A percentile compares a stretch with the other conserved stretches of the same genome.
These are phyloP conservation scores for Chrysopogon serrulatus DNA, from an alignment of 176 grass and related monocot species.

Conservation along the genomic window DNA sequence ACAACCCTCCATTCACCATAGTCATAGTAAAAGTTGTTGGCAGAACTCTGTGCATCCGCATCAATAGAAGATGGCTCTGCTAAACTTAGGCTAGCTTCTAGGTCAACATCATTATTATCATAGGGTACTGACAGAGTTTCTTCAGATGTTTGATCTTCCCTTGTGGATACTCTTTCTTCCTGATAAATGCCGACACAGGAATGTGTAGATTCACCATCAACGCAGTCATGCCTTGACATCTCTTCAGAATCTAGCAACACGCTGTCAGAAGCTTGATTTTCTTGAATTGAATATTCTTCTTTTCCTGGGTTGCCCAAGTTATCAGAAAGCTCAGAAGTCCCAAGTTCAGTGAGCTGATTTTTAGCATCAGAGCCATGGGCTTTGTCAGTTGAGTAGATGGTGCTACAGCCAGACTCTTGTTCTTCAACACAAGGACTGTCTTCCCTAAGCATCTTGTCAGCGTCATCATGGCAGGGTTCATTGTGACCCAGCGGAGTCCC, in stretches of 20 bases:
- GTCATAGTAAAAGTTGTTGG: slow-evolving; percentile 42
- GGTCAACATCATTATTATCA: slow-evolving; percentile 22
- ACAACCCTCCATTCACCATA: slow-evolving; percentile 69
- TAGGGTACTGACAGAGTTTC: slow-evolving; percentile 6
- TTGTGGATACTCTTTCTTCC: slow-evolving; percentile 17
- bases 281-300: slow-evolving; percentile 23
- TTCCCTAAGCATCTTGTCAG: slow-evolving; percentile 14
- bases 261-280: slow-evolving; percentile 17
- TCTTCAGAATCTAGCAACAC: slow-evolving; percentile 6
- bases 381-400: slow-evolving; percentile 11
- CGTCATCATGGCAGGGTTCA: slow-evolving; percentile 18
- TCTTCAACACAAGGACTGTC: neutral
- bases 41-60: slow-evolving; percentile 23
- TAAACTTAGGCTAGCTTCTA: neutral
- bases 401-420: slow-evolving; percentile 1
- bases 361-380: neutral
- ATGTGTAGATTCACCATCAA: slow-evolving; percentile 37
- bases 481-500: neutral
- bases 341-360: slow-evolving; percentile 24
- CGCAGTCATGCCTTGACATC: neutral
- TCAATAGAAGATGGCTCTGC: slow-evolving; percentile 29
- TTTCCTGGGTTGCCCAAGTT: slow-evolving; percentile 20
- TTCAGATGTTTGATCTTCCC: slow-evolving; percentile 28
- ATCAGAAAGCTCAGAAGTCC: slow-evolving; percentile 2
- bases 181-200: slow-evolving; percentile 20